A percentile compares a stretch with the other conserved stretches of the same genome.
phyloP scores from a whole-genome alignment of 768 basidiomycete species.

The Amanita subjunquillea region DNA sequence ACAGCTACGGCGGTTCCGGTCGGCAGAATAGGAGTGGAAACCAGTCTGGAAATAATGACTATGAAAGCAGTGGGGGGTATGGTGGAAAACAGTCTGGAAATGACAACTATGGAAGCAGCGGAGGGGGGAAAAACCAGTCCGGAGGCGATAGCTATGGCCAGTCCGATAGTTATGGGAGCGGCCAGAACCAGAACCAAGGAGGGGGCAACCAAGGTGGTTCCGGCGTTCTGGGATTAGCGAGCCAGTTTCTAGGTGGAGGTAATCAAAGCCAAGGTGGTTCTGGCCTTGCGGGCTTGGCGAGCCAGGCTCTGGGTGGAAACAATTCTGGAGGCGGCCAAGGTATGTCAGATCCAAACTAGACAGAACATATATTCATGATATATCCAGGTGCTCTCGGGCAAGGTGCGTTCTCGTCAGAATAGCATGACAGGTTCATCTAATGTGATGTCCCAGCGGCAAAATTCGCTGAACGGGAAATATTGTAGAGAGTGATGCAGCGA shows the following conservation, averaged over 20 bases:
- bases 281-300: background rate
- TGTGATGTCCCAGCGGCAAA: constrained; percentile 21
- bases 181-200: background rate
- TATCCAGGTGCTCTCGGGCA: constrained; percentile 20
- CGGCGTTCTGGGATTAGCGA: background rate
- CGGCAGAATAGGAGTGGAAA: background rate
- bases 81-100: too few relatives aligned
- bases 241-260: background rate
- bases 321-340: background rate
- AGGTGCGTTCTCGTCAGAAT: constrained; percentile 10
- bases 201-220: background rate
- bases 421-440: background rate
- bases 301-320: background rate
- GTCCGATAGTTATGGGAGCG: background rate
- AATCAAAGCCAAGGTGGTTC: background rate
- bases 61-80: background rate
- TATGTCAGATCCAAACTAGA: constrained; percentile 11
- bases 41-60: background rate
- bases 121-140: background rate
- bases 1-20: background rate
- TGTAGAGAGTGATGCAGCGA: constrained; percentile 22
- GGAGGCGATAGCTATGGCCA: background rate
- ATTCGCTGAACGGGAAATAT: constrained; percentile 26
- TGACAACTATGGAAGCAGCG: background rate
- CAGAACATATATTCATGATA: background rate